Evolutionary conservation across 257 asterid species (phyloP).

Genomic region (Craterostigma plantagineum): DNA sequence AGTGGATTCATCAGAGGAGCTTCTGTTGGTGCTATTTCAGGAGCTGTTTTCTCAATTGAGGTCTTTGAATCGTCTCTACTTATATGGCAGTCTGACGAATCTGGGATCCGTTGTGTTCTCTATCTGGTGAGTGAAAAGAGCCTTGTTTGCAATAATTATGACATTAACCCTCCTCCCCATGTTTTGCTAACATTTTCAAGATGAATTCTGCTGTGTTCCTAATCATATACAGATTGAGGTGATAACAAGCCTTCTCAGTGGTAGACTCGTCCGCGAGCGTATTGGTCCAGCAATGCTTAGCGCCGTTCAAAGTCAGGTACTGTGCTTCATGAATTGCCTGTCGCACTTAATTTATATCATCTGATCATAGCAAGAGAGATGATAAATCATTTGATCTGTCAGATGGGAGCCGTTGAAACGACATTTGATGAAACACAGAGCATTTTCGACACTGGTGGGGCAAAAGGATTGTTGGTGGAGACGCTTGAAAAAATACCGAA

Average conservation of each 20-base stretch:
- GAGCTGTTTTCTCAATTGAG: slow-evolving; percentile 97
- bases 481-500: slow-evolving; percentile 81
- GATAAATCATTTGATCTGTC: slow-evolving; percentile 6
- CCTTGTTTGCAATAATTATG: neutral
- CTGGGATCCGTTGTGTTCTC: slow-evolving; percentile 80
- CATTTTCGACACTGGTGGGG: slow-evolving; percentile 83
- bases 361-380: slow-evolving; percentile 2
- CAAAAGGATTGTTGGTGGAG: slow-evolving; percentile 78
- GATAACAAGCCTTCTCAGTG: slow-evolving; percentile 76
- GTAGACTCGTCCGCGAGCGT: slow-evolving; percentile 93
- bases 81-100: slow-evolving; percentile 89
- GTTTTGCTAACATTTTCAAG: neutral
- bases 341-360: neutral
- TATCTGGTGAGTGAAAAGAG: slow-evolving; percentile 48
- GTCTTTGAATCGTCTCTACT: slow-evolving; percentile 77
- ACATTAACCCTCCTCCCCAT: neutral
- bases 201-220: neutral
- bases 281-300: slow-evolving; percentile 98
- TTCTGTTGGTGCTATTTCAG: slow-evolving; percentile 92
- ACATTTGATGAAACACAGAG: slow-evolving; percentile 63
- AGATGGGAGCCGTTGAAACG: slow-evolving; percentile 91
- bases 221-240: slow-evolving; percentile 63
- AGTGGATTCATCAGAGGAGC: slow-evolving; percentile 97
- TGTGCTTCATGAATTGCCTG: neutral
- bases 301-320: slow-evolving; percentile 96